A percentile compares a stretch with the other conserved stretches of the same genome.
Evolutionary conservation across 495 filamentous ascomycete species (phyloP).

Genomic region (Polyplosphaeria fusca): DNA sequence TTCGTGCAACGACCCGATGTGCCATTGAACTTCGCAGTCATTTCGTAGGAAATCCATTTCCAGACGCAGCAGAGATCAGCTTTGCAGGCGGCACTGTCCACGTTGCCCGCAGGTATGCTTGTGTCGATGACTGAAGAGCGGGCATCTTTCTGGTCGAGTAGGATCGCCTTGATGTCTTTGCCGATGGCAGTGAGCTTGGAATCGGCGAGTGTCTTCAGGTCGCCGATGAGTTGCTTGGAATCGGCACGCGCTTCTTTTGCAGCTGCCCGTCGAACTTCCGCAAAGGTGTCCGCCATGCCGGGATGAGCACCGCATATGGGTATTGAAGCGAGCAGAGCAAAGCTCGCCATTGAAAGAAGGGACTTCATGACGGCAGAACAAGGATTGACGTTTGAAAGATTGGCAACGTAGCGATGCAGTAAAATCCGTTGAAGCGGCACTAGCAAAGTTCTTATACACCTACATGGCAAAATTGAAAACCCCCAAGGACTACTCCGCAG

Average conservation of each 20-base stretch:
- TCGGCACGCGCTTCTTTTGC: conserved; percentile 15
- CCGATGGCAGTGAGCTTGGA: conserved; percentile 23
- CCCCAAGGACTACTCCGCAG: no score
- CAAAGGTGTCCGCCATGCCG: conserved; percentile 12
- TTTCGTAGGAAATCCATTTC: conserved; percentile 35
- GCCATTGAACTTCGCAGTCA: conserved; percentile 33
- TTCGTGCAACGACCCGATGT: conserved; percentile 34
- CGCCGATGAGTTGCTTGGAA: conserved; percentile 24
- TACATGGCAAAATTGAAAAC: no score
- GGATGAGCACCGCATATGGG: conserved; percentile 10
- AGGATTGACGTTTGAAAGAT: no score
- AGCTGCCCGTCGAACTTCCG: background rate
- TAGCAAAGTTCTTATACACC: no score
- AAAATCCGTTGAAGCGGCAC: no score
- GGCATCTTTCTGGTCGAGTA: conserved; percentile 9
- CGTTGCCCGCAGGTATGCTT: conserved; percentile 12
- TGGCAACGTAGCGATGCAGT: no score
- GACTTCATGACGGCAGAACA: conserved; percentile 14
- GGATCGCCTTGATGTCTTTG: conserved; percentile 31
- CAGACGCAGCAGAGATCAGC: conserved; percentile 33
- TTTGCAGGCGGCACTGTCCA: conserved; percentile 31
- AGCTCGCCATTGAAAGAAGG: background rate
- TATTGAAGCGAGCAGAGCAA: conserved; percentile 9
- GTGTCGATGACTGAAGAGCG: conserved; percentile 18
- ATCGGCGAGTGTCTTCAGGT: conserved; percentile 25